A percentile compares a stretch with the other conserved stretches of the same genome.
These are phyloP conservation scores for Thelephora aurantiotincta DNA, from an alignment of 768 basidiomycete species.

Conservation along the genomic window DNA sequence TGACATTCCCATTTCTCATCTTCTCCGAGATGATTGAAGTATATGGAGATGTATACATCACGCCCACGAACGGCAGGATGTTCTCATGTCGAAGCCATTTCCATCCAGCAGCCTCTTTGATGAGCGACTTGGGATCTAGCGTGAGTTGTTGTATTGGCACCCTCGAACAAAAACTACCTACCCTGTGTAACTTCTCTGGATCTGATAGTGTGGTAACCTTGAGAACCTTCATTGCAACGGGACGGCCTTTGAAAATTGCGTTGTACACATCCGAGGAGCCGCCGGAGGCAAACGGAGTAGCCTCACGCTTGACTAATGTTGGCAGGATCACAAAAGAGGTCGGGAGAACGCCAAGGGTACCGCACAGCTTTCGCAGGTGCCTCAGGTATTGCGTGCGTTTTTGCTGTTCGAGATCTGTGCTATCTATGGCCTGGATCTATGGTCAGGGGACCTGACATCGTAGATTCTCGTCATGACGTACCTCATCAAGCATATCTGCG, in stretches of 20 bases:
- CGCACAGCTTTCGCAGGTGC: background rate
- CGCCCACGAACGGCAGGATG: background rate
- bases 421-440: too few species aligned
- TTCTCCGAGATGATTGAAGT: background rate
- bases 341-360: background rate
- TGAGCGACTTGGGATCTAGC: background rate
- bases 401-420: too few species aligned
- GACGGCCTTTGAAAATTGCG: background rate
- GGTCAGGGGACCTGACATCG: too few species aligned
- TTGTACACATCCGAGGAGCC: slow-evolving; percentile 1
- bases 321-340: background rate
- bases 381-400: background rate
- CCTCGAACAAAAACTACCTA: background rate
- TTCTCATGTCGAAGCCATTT: background rate
- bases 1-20: slow-evolving; percentile 1
- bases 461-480: too few species aligned
- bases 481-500: too few species aligned
- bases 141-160: too few species aligned
- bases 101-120: background rate
- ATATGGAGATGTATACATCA: background rate
- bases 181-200: background rate
- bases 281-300: background rate
- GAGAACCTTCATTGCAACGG: slow-evolving; percentile 1
- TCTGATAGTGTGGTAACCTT: background rate
- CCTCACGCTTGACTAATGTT: background rate